Conservation (phyloP, 1,284 basidiomycete species). For the Cutaneotrichosporon daszewskae region DNA sequence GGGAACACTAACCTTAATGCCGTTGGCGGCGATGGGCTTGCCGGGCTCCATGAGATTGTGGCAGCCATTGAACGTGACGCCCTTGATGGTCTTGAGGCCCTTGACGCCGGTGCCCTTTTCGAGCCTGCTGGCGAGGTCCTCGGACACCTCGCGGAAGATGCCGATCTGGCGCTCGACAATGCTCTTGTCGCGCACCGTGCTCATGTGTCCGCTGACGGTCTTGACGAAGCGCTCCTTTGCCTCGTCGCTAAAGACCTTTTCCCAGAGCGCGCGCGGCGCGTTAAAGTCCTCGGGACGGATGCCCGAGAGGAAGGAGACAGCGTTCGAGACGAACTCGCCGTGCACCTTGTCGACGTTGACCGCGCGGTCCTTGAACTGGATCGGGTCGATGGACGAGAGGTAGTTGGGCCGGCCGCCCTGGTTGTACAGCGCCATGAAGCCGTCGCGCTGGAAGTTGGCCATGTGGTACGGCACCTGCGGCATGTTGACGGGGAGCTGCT, state of each 20-base stretch:
- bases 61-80: conserved; percentile 57
- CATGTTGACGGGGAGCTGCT: conserved; percentile 81
- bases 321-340: conserved; percentile 67
- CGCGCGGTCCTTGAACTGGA: conserved; percentile 30
- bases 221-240: conserved; percentile 63
- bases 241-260: conserved; percentile 67
- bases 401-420: conserved; percentile 84
- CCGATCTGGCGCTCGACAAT: conserved; percentile 68
- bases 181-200: conserved; percentile 58
- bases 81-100: conserved; percentile 49
- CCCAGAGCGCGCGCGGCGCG: conserved; percentile 75
- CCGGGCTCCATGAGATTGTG: conserved; percentile 22
- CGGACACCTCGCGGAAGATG: conserved; percentile 71
- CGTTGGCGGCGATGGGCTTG: conserved; percentile 4
- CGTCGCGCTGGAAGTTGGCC: conserved; percentile 70
- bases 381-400: conserved; percentile 60
- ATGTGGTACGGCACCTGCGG: conserved; percentile 57
- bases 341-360: conserved; percentile 52
- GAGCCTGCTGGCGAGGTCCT: conserved; percentile 64
- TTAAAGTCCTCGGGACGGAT: conserved; percentile 83
- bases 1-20: too few relatives aligned
- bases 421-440: conserved; percentile 58
- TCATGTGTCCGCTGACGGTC: conserved; percentile 71
- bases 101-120: conserved; percentile 62
- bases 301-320: conserved; percentile 66